Evolutionary conservation across 495 filamentous ascomycete species (phyloP), one percentile per base, ranked within the genome.

Genomic region (Chaetomium fimeti): DNA sequence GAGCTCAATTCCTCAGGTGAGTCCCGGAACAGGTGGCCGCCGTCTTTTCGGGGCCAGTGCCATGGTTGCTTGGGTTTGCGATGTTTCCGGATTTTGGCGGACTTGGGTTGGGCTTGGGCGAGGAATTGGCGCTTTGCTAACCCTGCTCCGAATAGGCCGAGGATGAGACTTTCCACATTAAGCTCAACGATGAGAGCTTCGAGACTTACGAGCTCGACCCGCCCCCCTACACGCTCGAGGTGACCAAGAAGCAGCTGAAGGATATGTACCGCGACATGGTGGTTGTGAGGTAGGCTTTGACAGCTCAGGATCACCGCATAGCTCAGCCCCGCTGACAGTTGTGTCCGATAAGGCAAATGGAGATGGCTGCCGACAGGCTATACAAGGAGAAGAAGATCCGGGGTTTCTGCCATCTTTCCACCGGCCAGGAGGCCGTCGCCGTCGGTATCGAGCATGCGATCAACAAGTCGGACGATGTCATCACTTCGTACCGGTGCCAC

Each of bases 321-420:
- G 36, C 38, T 52, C 24, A 0, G 38, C 51, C 27, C 36, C 43
- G 64, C 57, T 47, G 22, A 63, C 38, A n/a, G 22, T 56, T 5
- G 53, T 54, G 57, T 63, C 61, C 18, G 32, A 11, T 7, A 60
- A 97, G 94, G 76, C 95, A 95, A 73, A 96, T 98, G 94, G 94
- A 98, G 77, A 96, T 98, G 94, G 93, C 92, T 67, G 91, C 93
- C 80, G 93, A 98, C 73, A 86, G 92, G 72, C 84, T 98, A 61
- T 98, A 98, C 88, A 98, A 98, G 81, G 92, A 97, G 84, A 98
- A 98, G 87, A 96, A 97, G 85, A 97, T 98, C 74, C 90, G 93
- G 64, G 93, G 93, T 81, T 98, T 98, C 91, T 98, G 93, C 82
- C 94, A 98, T 82, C 80, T 98, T 77, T 98, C 94, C 45, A 94